Conservation (phyloP, 441 rosid species). For the Brassica hybrid region DNA sequence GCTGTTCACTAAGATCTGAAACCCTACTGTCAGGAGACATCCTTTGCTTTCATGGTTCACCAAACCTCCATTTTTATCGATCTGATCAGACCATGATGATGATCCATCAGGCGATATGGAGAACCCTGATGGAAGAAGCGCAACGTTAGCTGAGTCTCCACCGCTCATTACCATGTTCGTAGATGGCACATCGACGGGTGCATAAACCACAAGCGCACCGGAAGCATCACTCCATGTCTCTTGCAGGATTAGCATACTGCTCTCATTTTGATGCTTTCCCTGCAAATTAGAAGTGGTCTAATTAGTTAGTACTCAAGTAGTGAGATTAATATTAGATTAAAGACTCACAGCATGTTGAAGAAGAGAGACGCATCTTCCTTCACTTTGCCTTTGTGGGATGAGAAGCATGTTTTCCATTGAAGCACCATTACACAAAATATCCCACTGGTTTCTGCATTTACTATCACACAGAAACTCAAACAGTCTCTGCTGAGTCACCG, state of each 20-base stretch:
- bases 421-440: conserved; percentile 55
- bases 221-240: conserved; percentile 64
- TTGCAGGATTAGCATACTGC: conserved; percentile 60
- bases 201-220: conserved; percentile 62
- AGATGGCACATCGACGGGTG: conserved; percentile 55
- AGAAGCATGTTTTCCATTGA: conserved; percentile 53
- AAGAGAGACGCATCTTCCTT: conserved; percentile 54
- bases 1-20: conserved; percentile 70
- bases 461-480: conserved; percentile 59
- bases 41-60: conserved; percentile 33
- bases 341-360: conserved; percentile 56
- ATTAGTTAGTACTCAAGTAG: conserved; percentile 1
- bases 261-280: conserved; percentile 46
- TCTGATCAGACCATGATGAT: conserved; percentile 25
- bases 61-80: conserved; percentile 20
- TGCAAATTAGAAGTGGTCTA: conserved; percentile 26
- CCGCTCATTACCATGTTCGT: conserved; percentile 49
- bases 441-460: conserved; percentile 59
- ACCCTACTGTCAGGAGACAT: conserved; percentile 56
- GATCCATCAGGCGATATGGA: conserved; percentile 51
- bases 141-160: conserved; percentile 53
- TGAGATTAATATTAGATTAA: background rate
- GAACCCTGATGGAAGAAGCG: conserved; percentile 68
- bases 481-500: conserved; percentile 47
- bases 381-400: conserved; percentile 49